Conservation (phyloP, 2,329 filamentous ascomycete genomes). For the Scedosporium minutisporum region DNA sequence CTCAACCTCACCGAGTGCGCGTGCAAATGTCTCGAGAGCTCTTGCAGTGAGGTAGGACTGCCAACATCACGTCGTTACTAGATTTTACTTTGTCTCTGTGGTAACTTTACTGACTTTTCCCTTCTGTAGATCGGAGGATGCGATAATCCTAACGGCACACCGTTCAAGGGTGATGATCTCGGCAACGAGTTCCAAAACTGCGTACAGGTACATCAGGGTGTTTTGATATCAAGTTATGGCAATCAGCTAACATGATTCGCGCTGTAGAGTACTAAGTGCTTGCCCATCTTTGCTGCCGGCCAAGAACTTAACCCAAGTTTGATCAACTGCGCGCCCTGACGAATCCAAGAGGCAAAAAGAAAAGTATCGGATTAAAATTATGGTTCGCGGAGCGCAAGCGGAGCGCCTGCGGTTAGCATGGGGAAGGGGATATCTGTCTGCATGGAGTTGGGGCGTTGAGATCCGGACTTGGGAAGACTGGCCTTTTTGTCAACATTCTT, state of each 20-base stretch:
- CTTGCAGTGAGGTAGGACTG: not conserved
- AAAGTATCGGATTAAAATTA: no score
- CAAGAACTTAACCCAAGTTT: constrained; percentile 4
- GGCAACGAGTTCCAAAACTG: not conserved
- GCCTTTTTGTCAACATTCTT: no score
- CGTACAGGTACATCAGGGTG: not conserved
- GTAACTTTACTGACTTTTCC: not conserved
- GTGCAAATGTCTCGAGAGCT: constrained; percentile 2
- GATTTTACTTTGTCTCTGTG: not conserved
- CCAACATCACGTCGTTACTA: not conserved
- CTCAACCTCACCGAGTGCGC: constrained; percentile 4
- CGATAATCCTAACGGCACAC: not conserved
- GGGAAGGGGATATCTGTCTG: no score
- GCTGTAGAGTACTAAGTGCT: not conserved
- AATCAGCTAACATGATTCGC: not conserved
- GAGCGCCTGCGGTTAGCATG: no score
- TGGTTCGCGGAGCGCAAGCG: no score
- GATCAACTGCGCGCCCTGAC: constrained; percentile 1
- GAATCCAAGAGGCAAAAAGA: no score
- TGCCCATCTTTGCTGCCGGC: constrained; percentile 1
- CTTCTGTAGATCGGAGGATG: constrained; percentile 2
- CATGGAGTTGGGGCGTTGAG: no score
- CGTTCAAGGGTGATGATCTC: constrained; percentile 1
- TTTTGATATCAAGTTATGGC: not conserved
- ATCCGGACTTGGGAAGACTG: no score